These are phyloP conservation scores for Xylaria longipes DNA, from an alignment of 495 filamentous ascomycete genomes.

Conservation along the genomic window DNA sequence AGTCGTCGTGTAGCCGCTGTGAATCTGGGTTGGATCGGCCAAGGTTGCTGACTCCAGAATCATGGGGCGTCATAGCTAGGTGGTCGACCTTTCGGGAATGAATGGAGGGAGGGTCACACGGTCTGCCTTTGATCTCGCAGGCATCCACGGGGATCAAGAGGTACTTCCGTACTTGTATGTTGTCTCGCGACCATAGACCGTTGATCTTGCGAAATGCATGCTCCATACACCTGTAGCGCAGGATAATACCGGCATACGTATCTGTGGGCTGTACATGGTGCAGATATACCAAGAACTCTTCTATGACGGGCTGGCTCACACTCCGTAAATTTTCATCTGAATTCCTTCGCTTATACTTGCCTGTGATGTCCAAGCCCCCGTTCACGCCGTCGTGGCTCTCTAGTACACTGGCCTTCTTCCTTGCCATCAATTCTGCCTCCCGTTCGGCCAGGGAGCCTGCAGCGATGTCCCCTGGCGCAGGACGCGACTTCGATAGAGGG, in stretches of 20 bases:
- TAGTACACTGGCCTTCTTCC: constrained; percentile 56
- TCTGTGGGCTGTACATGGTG: constrained; percentile 84
- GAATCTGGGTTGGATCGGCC: constrained; percentile 22
- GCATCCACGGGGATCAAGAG: constrained; percentile 89
- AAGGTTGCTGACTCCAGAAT: constrained; percentile 25
- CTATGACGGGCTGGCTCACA: constrained; percentile 52
- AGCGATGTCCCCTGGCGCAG: constrained; percentile 52
- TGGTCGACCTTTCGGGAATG: constrained; percentile 50
- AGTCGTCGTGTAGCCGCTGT: constrained; percentile 41
- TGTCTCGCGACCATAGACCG: constrained; percentile 91
- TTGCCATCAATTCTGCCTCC: constrained; percentile 54
- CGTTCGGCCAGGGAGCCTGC: constrained; percentile 55
- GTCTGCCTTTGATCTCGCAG: constrained; percentile 81
- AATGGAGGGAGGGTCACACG: constrained; percentile 51
- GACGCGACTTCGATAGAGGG: constrained; percentile 43
- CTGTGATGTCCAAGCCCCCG: constrained; percentile 52
- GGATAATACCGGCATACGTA: constrained; percentile 86
- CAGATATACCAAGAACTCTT: constrained; percentile 83
- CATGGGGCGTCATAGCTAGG: constrained; percentile 53
- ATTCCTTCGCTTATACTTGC: constrained; percentile 60
- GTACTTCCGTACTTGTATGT: constrained; percentile 79
- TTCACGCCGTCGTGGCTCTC: constrained; percentile 58
- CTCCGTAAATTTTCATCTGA: constrained; percentile 54
- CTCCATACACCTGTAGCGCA: constrained; percentile 84
- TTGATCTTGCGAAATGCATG: constrained; percentile 85